Evolutionary conservation across 345 rosid genomes (phyloP).

Genomic region (Corymbia maculata): DNA sequence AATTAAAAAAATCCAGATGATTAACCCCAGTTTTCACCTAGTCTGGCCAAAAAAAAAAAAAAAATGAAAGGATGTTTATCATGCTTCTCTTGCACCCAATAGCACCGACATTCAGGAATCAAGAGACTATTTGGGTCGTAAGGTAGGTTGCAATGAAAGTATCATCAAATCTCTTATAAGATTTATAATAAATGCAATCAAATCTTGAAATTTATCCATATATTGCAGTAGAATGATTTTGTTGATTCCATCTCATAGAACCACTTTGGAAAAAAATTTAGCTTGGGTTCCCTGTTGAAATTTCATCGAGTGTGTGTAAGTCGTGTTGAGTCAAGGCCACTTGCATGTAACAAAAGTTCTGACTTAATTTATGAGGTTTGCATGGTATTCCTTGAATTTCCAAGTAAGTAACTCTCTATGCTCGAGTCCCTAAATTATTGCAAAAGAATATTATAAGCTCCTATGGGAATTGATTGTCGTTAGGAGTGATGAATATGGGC

Average conservation of each 20-base stretch:
- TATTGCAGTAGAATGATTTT: no score
- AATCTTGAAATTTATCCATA: background rate
- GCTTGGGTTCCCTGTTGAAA: background rate
- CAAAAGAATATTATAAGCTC: background rate
- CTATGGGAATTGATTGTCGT: background rate
- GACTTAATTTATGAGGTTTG: background rate
- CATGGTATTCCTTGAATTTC: background rate
- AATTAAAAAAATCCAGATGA: background rate
- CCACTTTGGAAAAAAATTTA: rapidly evolving
- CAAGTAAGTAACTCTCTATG: background rate
- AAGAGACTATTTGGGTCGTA: background rate
- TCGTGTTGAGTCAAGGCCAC: background rate
- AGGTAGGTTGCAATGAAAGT: no score
- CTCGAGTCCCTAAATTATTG: background rate
- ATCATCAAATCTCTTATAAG: background rate
- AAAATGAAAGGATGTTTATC: background rate
- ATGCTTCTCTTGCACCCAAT: background rate
- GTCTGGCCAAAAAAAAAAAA: background rate
- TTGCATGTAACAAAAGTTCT: background rate
- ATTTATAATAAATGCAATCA: background rate
- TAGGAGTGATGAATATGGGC: background rate
- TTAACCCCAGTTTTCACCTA: background rate
- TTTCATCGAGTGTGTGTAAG: background rate
- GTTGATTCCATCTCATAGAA: rapidly evolving
- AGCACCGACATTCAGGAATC: background rate